A percentile compares a stretch with the other conserved stretches of the same genome.
These are phyloP conservation scores for Monilinia aucupariae DNA, from an alignment of 2,329 filamentous ascomycete genomes.

Conservation along the genomic window DNA sequence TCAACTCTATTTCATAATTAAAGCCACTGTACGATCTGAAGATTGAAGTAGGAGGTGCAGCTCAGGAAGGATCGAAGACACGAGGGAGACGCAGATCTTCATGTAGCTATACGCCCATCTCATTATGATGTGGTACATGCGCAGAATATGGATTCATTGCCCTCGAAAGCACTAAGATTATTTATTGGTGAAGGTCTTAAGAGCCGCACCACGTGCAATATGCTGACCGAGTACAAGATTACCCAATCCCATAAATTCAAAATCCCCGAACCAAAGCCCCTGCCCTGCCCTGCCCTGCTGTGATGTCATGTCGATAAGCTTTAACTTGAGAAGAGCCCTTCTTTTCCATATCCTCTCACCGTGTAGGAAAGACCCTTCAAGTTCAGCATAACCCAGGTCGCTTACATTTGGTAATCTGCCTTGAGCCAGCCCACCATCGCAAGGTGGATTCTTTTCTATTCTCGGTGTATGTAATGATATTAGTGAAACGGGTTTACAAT, in stretches of 20 bases:
- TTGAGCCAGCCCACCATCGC: background rate
- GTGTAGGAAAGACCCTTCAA: background rate
- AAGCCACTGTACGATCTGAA: background rate
- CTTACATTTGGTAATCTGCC: background rate
- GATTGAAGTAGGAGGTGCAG: background rate
- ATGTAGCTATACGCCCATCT: background rate
- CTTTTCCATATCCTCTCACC: background rate
- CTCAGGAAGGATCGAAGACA: background rate
- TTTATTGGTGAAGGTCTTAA: background rate
- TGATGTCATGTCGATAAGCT: background rate
- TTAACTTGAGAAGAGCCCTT: background rate
- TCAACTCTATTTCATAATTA: too few species aligned
- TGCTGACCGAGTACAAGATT: background rate
- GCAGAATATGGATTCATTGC: background rate
- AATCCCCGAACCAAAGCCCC: background rate
- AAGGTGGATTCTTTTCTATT: background rate
- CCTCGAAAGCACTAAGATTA: background rate
- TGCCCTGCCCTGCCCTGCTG: background rate
- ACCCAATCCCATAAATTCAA: background rate
- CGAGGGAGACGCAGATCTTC: background rate
- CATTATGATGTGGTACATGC: background rate
- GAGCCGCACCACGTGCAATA: background rate
- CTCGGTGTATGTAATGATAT: slow-evolving; percentile 4
- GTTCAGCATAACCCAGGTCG: background rate
- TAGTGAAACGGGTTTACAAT: background rate